These are phyloP conservation scores for Yarrowia porcina DNA, from an alignment of 805 yeast species.

Conservation along the genomic window DNA sequence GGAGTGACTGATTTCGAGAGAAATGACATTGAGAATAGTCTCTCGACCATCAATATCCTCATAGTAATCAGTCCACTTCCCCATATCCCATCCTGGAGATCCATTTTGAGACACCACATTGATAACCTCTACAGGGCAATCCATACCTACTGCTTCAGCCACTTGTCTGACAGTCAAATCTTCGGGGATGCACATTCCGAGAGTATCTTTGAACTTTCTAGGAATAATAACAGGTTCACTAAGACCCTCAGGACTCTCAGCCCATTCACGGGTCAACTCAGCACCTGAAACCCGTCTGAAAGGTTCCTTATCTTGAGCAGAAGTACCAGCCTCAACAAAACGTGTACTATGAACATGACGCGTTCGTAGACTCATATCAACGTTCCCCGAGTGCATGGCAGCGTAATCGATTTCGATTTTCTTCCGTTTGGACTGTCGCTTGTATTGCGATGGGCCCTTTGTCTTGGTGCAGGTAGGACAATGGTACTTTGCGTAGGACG, in stretches of 20 bases:
- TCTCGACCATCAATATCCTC: conserved; percentile 44
- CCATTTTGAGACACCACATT: conserved; percentile 77
- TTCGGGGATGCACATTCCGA: conserved; percentile 57
- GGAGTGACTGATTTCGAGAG: conserved; percentile 69
- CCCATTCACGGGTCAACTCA: conserved; percentile 42
- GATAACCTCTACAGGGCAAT: conserved; percentile 72
- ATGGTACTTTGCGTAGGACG: conserved; percentile 48
- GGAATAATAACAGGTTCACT: conserved; percentile 49
- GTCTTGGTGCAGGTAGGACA: conserved; percentile 48
- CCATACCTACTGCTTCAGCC: conserved; percentile 58
- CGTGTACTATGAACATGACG: conserved; percentile 36
- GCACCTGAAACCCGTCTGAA: conserved; percentile 4
- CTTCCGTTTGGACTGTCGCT: conserved; percentile 55
- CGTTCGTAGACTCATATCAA: conserved; percentile 30
- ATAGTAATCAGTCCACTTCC: conserved; percentile 73
- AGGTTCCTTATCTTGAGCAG: neutral
- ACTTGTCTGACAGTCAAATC: conserved; percentile 55
- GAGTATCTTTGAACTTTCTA: conserved; percentile 33
- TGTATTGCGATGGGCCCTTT: conserved; percentile 51
- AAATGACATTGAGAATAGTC: conserved; percentile 75
- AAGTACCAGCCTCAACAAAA: conserved; percentile 29
- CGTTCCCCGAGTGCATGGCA: conserved; percentile 30
- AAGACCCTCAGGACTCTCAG: conserved; percentile 37
- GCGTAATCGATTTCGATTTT: conserved; percentile 63
- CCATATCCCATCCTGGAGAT: conserved; percentile 60